Percentiles rank a stretch among this genome's conserved stretches.
Conservation (phyloP, 257 asterid species). For the Ophiorrhiza pumila region DNA sequence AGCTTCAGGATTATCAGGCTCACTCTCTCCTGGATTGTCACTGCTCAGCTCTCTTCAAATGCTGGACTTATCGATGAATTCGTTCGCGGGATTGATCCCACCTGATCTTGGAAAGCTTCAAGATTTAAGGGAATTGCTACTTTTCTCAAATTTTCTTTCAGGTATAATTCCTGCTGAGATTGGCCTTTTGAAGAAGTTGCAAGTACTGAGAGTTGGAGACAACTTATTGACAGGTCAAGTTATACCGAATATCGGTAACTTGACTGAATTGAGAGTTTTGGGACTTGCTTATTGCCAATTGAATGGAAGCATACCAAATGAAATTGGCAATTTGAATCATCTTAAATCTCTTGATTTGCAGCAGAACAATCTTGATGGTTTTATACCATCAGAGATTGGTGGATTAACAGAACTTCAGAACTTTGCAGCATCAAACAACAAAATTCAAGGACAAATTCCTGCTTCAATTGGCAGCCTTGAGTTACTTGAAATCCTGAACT, state of each 20-base stretch:
- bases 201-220: conserved; percentile 75
- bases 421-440: conserved; percentile 69
- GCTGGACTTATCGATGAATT: conserved; percentile 63
- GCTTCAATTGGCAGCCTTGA: conserved; percentile 40
- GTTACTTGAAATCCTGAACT: conserved; percentile 62
- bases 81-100: conserved; percentile 60
- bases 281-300: conserved; percentile 71
- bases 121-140: conserved; percentile 50
- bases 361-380: conserved; percentile 51
- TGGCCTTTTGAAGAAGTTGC: conserved; percentile 49
- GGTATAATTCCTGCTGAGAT: conserved; percentile 64
- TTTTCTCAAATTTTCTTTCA: conserved; percentile 59
- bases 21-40: conserved; percentile 52
- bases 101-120: conserved; percentile 50
- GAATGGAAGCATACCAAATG: conserved; percentile 67
- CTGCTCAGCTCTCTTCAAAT: conserved; percentile 52
- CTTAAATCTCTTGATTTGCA: conserved; percentile 57
- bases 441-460: conserved; percentile 60
- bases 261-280: conserved; percentile 54
- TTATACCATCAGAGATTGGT: conserved; percentile 60
- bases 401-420: conserved; percentile 47
- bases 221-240: conserved; percentile 59
- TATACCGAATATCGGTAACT: conserved; percentile 42
- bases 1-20: conserved; percentile 48
- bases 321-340: conserved; percentile 58